phyloP scores from a whole-genome alignment of 2,329 filamentous ascomycete genomes.

The Cladobotryum mycophilum region DNA sequence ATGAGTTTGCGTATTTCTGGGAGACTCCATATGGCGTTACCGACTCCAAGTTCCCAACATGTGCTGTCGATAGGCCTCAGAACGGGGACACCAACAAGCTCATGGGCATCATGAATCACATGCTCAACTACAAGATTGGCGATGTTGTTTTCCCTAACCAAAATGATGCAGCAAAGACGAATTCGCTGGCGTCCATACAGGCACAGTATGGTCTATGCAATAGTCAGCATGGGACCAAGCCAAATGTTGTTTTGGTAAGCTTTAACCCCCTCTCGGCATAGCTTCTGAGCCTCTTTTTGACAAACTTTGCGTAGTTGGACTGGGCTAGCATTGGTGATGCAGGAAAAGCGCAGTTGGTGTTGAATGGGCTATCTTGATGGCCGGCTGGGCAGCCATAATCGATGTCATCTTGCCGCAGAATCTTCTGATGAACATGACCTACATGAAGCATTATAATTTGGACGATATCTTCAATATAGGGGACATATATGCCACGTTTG shows the following conservation, averaged over 20 bases:
- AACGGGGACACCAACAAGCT: conserved; percentile 31
- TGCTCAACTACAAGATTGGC: conserved; percentile 24
- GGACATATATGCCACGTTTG: too few species aligned
- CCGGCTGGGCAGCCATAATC: too few species aligned
- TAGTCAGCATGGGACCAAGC: conserved; percentile 19
- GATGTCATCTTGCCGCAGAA: too few species aligned
- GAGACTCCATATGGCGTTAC: conserved; percentile 66
- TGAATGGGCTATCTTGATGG: conserved; percentile 28
- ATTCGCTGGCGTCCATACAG: conserved; percentile 27
- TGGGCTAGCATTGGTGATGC: conserved; percentile 36
- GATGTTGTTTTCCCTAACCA: conserved; percentile 31
- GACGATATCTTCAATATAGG: too few species aligned
- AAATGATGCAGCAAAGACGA: conserved; percentile 25
- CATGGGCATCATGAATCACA: conserved; percentile 41
- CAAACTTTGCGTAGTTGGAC: conserved; percentile 30
- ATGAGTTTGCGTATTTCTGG: conserved; percentile 61
- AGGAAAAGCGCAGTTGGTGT: conserved; percentile 29
- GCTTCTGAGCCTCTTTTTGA: too few species aligned
- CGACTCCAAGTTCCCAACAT: conserved; percentile 54
- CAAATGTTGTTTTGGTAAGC: conserved; percentile 32
- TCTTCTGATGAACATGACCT: too few species aligned
- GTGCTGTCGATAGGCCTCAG: conserved; percentile 56
- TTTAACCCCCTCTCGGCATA: conserved; percentile 11
- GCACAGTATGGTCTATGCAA: conserved; percentile 24
- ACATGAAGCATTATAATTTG: too few species aligned